Evolutionary conservation across 2,329 filamentous ascomycete species (phyloP).

Genomic region (Cryphonectria nitschkei): DNA sequence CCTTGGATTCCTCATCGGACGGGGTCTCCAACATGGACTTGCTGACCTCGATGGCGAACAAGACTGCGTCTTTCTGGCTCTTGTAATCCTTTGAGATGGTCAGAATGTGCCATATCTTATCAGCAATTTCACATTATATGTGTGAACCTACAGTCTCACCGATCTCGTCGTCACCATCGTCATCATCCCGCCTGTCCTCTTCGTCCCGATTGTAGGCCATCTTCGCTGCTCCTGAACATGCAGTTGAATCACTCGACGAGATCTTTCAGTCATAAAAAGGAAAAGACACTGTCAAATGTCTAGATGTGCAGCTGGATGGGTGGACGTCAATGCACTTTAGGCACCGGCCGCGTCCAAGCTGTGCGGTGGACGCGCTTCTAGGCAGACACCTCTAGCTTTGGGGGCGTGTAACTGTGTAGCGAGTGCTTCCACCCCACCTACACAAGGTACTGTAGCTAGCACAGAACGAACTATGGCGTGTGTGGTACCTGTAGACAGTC

Average conservation of each 20-base stretch:
- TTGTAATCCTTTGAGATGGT: conserved; percentile 71
- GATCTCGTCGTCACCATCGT: conserved; percentile 69
- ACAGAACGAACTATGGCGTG: neutral
- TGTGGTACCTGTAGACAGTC: neutral
- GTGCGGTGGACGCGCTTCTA: conserved; percentile 23
- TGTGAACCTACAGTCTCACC: conserved; percentile 37
- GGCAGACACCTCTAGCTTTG: conserved; percentile 20
- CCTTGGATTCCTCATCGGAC: conserved; percentile 67
- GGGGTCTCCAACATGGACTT: conserved; percentile 79
- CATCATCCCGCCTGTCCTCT: conserved; percentile 57
- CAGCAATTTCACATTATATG: too few species aligned
- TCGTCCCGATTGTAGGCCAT: conserved; percentile 45
- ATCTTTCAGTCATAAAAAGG: neutral
- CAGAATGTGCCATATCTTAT: neutral
- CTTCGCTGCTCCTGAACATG: neutral
- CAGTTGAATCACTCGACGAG: neutral
- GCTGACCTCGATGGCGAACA: conserved; percentile 94
- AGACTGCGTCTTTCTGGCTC: conserved; percentile 93
- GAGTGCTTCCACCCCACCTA: neutral
- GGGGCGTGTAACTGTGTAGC: neutral
- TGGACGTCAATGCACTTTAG: conserved; percentile 8
- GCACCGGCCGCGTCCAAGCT: conserved; percentile 23
- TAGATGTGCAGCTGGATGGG: neutral
- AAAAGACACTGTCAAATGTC: too few species aligned
- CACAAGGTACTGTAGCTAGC: neutral